phyloP scores from a whole-genome alignment of 1,284 basidiomycete genomes.

The Marasmius tenuissimus region DNA sequence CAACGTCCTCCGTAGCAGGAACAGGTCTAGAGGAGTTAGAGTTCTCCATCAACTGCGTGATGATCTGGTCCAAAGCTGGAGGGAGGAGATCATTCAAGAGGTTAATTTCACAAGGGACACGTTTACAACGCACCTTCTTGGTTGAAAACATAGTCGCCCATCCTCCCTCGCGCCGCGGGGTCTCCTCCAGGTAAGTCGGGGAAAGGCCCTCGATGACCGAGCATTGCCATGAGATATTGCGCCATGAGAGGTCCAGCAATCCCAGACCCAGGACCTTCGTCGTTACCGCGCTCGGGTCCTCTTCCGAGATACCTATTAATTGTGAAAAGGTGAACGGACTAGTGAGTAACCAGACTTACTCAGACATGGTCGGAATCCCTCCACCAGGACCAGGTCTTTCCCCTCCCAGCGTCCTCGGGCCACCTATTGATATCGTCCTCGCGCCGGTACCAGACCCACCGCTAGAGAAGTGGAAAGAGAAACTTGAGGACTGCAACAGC shows the following conservation, averaged over 20 bases:
- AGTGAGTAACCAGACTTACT: constrained; percentile 34
- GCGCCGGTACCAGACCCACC: constrained; percentile 38
- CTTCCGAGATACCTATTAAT: constrained; percentile 36
- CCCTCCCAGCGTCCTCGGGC: constrained; percentile 18
- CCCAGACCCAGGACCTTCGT: constrained; percentile 30
- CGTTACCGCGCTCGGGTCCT: constrained; percentile 19
- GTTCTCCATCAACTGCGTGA: constrained; percentile 76
- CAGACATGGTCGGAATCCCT: constrained; percentile 44
- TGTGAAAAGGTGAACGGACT: constrained; percentile 12
- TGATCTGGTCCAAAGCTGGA: constrained; percentile 74
- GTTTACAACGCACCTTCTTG: constrained; percentile 62
- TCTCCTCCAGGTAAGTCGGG: constrained; percentile 37
- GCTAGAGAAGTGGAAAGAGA: constrained; percentile 29
- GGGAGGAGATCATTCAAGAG: constrained; percentile 6
- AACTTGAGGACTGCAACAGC: constrained; percentile 14
- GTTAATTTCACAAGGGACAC: background rate
- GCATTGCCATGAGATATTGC: constrained; percentile 66
- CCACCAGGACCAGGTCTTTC: constrained; percentile 5
- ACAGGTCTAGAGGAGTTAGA: constrained; percentile 67
- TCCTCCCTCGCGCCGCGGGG: constrained; percentile 47
- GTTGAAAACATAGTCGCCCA: constrained; percentile 83
- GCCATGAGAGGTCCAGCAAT: constrained; percentile 66
- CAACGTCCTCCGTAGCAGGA: constrained; percentile 72
- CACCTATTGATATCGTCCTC: constrained; percentile 24
- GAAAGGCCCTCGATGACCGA: constrained; percentile 49